Evolutionary conservation across 1,284 basidiomycete species (phyloP).

Genomic region (Vanrija sp.): DNA sequence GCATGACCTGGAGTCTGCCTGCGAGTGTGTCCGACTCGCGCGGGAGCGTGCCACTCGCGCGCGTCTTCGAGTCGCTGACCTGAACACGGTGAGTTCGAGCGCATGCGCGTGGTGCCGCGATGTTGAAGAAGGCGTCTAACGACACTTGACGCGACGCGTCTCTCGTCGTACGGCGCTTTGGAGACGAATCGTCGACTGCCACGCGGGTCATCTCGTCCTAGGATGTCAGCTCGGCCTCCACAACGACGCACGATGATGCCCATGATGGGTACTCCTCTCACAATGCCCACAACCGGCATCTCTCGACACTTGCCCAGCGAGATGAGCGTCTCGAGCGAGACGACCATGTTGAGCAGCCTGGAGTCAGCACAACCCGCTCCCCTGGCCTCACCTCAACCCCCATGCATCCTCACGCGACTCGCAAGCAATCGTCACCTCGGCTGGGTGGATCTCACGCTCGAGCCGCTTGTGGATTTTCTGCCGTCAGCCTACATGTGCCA

Average conservation of each 20-base stretch:
- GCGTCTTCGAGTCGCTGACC: conserved; percentile 73
- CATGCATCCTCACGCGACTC: conserved; percentile 63
- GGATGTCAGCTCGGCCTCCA: neutral
- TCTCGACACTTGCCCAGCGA: conserved; percentile 59
- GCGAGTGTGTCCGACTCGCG: conserved; percentile 59
- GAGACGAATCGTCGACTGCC: conserved; percentile 21
- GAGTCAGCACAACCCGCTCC: conserved; percentile 3
- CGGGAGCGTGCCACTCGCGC: conserved; percentile 58
- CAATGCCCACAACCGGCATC: conserved; percentile 65
- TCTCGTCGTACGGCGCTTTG: conserved; percentile 24
- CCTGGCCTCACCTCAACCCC: conserved; percentile 58
- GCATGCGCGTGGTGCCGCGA: conserved; percentile 11
- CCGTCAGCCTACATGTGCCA: neutral
- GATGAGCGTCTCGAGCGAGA: conserved; percentile 55
- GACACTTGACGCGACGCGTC: conserved; percentile 6
- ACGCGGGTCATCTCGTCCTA: conserved; percentile 57
- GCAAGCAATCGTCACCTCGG: conserved; percentile 56
- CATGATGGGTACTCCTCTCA: conserved; percentile 57
- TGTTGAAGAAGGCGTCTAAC: conserved; percentile 16
- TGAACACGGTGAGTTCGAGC: conserved; percentile 51
- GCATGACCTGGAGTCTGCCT: conserved; percentile 74
- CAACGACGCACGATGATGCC: conserved; percentile 60
- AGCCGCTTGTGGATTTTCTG: conserved; percentile 69
- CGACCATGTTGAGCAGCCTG: conserved; percentile 64
- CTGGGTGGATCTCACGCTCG: conserved; percentile 67